Conservation (phyloP, 1,284 basidiomycete species). For the Ganoderma lucidum region DNA sequence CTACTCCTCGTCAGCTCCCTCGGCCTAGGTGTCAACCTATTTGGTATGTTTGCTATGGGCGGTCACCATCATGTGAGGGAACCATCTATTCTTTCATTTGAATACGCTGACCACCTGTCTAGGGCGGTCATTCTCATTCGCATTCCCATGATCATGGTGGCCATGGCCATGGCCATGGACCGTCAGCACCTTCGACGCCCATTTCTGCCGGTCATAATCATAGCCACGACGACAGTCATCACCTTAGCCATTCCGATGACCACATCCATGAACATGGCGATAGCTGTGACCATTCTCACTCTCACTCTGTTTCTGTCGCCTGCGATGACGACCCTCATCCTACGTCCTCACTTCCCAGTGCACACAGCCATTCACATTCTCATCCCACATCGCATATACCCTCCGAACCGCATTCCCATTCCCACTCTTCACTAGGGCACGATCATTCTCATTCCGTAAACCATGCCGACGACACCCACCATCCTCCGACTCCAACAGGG, state of each 20-base stretch:
- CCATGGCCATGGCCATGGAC: slow-evolving; percentile 47
- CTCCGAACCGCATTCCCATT: slow-evolving; percentile 41
- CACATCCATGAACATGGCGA: slow-evolving; percentile 38
- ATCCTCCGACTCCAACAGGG: slow-evolving; percentile 9
- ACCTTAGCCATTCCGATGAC: slow-evolving; percentile 1
- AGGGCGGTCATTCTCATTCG: slow-evolving; percentile 65
- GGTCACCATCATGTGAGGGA: slow-evolving; percentile 83
- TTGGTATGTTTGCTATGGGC: slow-evolving; percentile 99
- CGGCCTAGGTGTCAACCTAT: slow-evolving; percentile 94
- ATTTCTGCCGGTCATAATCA: slow-evolving; percentile 22
- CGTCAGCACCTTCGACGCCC: slow-evolving; percentile 33
- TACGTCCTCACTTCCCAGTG: slow-evolving; percentile 32
- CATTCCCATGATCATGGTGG: slow-evolving; percentile 40
- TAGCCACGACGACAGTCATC: slow-evolving; percentile 14
- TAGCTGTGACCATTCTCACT: slow-evolving; percentile 37
- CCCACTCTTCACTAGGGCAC: slow-evolving; percentile 40
- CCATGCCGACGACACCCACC: slow-evolving; percentile 15
- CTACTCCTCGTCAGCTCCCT: slow-evolving; percentile 89
- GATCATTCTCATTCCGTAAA: slow-evolving; percentile 35
- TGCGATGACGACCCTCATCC: slow-evolving; percentile 30
- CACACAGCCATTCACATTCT: slow-evolving; percentile 39
- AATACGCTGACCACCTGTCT: slow-evolving; percentile 17
- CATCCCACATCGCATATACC: slow-evolving; percentile 32
- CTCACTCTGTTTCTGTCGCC: slow-evolving; percentile 15
- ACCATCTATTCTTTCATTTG: background rate